phyloP scores from a whole-genome alignment of 768 basidiomycete species.

The Rhizopogon vesiculosus region DNA sequence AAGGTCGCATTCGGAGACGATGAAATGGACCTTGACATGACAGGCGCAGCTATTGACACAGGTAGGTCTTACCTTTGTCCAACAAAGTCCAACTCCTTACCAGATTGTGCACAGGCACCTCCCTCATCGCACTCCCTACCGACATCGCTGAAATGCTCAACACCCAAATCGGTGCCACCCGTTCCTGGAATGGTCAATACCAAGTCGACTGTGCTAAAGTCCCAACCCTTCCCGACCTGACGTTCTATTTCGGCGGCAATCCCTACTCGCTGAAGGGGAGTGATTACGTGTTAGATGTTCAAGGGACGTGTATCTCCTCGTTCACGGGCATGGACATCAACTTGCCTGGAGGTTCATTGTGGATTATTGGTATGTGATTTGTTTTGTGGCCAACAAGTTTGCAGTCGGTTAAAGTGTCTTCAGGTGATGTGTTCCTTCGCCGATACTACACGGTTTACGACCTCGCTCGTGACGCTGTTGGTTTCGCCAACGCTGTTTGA shows the following conservation, averaged over 20 bases:
- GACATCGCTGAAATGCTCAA: conserved; percentile 99
- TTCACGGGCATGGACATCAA: conserved; percentile 93
- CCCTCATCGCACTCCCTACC: conserved; percentile 87
- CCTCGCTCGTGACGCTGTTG: conserved; percentile 71
- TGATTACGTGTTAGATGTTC: conserved; percentile 89
- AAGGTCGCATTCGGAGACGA: conserved; percentile 84
- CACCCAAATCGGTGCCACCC: conserved; percentile 88
- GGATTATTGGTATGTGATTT: conserved; percentile 73
- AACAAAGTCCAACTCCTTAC: neutral
- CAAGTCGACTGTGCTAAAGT: conserved; percentile 85
- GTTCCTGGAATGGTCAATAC: conserved; percentile 96
- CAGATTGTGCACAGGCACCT: conserved; percentile 57
- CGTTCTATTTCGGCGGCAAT: conserved; percentile 80
- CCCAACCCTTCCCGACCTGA: conserved; percentile 75
- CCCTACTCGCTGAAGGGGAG: conserved; percentile 72
- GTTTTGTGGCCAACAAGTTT: neutral
- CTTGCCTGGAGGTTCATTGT: conserved; percentile 70
- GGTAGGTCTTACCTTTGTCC: conserved; percentile 37
- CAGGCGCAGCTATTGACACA: conserved; percentile 90
- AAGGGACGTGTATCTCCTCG: conserved; percentile 89
- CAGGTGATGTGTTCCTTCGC: conserved; percentile 88
- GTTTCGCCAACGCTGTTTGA: conserved; percentile 61
- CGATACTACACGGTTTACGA: conserved; percentile 93
- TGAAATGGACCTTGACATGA: conserved; percentile 84
- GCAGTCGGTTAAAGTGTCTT: neutral